phyloP scores from a whole-genome alignment of 352 stramenopile genomes.

The Phytopythium delawarense region DNA sequence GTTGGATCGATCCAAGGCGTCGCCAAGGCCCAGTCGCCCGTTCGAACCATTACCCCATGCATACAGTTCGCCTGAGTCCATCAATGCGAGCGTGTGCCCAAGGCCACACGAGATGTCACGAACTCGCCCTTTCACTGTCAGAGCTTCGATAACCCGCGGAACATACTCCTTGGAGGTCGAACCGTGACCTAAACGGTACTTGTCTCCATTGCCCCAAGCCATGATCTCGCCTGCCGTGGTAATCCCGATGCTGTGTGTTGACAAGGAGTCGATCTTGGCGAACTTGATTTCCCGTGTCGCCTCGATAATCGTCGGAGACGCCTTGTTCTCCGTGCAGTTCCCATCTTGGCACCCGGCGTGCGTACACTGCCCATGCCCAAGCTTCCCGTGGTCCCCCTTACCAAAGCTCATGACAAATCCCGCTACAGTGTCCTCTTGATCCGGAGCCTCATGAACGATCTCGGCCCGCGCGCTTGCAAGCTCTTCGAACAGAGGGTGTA shows the following conservation, averaged over 20 bases:
- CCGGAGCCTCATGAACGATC: constrained; percentile 10
- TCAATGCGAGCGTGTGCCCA: constrained; percentile 60
- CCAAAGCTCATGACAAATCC: constrained; percentile 82
- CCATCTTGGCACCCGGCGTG: constrained; percentile 60
- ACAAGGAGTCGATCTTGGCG: constrained; percentile 76
- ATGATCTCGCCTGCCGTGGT: constrained; percentile 60
- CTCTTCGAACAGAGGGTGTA: constrained; percentile 34
- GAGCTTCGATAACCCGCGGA: constrained; percentile 52
- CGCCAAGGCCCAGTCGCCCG: constrained; percentile 70
- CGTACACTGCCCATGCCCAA: constrained; percentile 70
- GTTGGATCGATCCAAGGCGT: constrained; percentile 64
- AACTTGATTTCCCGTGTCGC: constrained; percentile 49
- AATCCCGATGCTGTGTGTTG: constrained; percentile 77
- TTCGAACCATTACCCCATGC: constrained; percentile 86
- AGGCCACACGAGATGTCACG: constrained; percentile 57
- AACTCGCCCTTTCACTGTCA: constrained; percentile 56
- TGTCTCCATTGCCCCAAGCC: constrained; percentile 83
- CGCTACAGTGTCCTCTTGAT: constrained; percentile 20
- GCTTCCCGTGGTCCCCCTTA: constrained; percentile 81
- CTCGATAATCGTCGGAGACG: constrained; percentile 50
- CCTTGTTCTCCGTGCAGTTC: constrained; percentile 86
- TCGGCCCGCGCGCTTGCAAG: constrained; percentile 32
- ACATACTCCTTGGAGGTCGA: constrained; percentile 70
- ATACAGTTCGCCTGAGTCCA: constrained; percentile 63
- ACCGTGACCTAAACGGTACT: constrained; percentile 75